Conservation (phyloP, 2,329 filamentous ascomycete species). For the Trichoderma atroviride region DNA sequence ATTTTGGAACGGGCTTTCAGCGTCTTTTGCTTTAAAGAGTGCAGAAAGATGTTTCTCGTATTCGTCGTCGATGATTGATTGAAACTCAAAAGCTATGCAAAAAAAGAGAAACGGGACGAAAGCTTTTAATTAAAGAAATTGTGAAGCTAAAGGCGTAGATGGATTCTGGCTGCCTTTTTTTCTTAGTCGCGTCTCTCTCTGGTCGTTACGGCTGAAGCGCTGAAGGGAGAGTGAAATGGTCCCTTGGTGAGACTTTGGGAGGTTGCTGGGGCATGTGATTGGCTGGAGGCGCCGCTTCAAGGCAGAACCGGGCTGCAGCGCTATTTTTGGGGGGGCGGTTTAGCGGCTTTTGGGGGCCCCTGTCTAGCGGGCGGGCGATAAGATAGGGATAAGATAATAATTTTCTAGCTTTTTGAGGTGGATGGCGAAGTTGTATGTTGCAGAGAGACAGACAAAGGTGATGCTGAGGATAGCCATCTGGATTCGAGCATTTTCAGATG, state of each 20-base stretch:
- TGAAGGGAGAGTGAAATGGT: conserved; percentile 15
- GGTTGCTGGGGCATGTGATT: conserved; percentile 3
- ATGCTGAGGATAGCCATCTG: not conserved
- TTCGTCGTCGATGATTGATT: not conserved
- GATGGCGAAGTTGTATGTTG: no score
- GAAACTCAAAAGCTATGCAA: not conserved
- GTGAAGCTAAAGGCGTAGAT: not conserved
- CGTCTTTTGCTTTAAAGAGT: not conserved
- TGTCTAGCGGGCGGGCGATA: conserved; percentile 17
- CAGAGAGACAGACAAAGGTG: not conserved
- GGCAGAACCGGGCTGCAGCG: conserved; percentile 8
- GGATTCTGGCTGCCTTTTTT: not conserved
- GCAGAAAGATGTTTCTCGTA: not conserved
- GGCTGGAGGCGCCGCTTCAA: not conserved
- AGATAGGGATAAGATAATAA: conserved; percentile 14
- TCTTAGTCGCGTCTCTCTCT: conserved; percentile 13
- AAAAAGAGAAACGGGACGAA: not conserved
- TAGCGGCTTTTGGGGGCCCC: not conserved
- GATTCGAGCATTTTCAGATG: not conserved
- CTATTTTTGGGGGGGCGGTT: not conserved
- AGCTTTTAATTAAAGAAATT: not conserved
- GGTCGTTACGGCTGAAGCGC: not conserved
- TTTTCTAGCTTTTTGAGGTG: not conserved
- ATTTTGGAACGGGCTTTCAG: conserved; percentile 35
- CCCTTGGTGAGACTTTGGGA: not conserved